phyloP scores from a whole-genome alignment of 306 rosid genomes.

The Herpetospermum pedunculosum region DNA sequence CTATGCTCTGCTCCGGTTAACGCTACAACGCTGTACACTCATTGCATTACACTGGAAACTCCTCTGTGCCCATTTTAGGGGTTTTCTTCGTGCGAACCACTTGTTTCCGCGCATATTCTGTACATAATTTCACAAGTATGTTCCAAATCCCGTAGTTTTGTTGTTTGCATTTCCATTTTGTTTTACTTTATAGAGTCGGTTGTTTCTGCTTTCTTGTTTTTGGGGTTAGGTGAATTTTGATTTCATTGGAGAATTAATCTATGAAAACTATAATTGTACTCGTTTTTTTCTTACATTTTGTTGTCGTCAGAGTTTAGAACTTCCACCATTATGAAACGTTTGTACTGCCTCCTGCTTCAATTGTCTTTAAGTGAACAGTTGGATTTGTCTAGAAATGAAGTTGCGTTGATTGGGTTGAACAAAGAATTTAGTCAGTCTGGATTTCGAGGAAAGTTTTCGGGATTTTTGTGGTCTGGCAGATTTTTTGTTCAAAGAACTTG shows the following conservation, averaged over 20 bases:
- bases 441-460: background rate
- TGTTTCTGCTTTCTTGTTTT: background rate
- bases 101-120: background rate
- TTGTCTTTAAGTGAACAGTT: constrained; percentile 9
- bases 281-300: background rate
- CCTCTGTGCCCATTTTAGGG: background rate
- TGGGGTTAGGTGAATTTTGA: background rate
- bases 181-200: no score
- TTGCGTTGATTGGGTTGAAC: background rate
- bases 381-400: background rate
- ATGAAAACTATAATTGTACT: background rate
- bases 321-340: constrained; percentile 19
- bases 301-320: constrained; percentile 17
- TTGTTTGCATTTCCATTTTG: background rate
- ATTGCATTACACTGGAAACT: no score
- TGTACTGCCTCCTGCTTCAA: constrained; percentile 18
- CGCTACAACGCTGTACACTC: no score
- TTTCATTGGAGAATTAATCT: background rate
- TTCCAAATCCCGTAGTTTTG: background rate
- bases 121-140: background rate
- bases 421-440: constrained; percentile 8
- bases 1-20: no score
- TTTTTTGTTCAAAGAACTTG: constrained; percentile 37
- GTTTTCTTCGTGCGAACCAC: background rate
- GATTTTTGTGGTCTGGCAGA: constrained; percentile 21